These are phyloP conservation scores for Trametes hirsuta DNA, from an alignment of 1,284 basidiomycete genomes.

Conservation along the genomic window DNA sequence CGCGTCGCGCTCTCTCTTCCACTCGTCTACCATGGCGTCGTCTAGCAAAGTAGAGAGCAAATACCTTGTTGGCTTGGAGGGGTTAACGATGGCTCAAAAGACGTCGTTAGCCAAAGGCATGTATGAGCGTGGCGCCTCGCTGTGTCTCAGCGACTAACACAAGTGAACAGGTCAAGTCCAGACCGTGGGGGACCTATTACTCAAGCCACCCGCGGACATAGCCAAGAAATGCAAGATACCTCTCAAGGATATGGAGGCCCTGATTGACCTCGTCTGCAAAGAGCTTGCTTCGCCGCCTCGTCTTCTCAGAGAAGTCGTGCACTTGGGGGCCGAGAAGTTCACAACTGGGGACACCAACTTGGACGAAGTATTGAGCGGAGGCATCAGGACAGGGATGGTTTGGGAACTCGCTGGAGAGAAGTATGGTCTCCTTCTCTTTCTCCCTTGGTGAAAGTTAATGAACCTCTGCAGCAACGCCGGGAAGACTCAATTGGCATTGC, in stretches of 20 bases:
- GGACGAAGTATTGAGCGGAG: conserved; percentile 73
- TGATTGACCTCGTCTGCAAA: conserved; percentile 52
- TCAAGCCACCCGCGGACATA: conserved; percentile 51
- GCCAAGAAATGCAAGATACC: conserved; percentile 56
- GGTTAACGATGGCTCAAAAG: conserved; percentile 22
- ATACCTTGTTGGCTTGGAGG: conserved; percentile 8
- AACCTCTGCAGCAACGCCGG: conserved; percentile 69
- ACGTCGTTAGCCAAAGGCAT: conserved; percentile 24
- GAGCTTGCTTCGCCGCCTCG: conserved; percentile 39
- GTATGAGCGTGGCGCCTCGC: not conserved
- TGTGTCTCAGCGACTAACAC: not conserved
- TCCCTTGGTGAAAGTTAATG: not conserved
- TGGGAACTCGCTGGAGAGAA: conserved; percentile 91
- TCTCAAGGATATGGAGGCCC: conserved; percentile 47
- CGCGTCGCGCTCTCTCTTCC: not conserved
- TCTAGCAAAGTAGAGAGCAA: conserved; percentile 10
- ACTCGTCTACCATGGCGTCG: too few relatives aligned
- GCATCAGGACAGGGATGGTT: conserved; percentile 74
- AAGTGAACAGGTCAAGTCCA: conserved; percentile 22
- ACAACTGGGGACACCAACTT: conserved; percentile 73
- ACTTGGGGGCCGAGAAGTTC: conserved; percentile 47
- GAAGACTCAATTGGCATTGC: conserved; percentile 85
- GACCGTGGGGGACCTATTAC: conserved; percentile 52
- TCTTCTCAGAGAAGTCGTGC: conserved; percentile 42
- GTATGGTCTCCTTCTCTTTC: conserved; percentile 41